Evolutionary conservation across 2,329 filamentous ascomycete genomes (phyloP).

Genomic region (Volutella citrinella): DNA sequence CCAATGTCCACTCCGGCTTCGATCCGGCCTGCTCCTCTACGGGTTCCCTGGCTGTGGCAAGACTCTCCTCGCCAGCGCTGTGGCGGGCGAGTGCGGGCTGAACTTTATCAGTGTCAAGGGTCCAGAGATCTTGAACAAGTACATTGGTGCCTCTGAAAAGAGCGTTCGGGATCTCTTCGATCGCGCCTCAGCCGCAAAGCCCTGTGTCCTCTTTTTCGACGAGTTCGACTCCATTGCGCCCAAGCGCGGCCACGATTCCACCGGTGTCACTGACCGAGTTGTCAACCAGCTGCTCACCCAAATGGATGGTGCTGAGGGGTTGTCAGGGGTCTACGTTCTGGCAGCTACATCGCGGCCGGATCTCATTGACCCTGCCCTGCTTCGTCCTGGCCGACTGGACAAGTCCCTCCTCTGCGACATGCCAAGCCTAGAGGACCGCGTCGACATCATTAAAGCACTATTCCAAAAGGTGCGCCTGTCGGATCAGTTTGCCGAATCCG

Average conservation of each 20-base stretch:
- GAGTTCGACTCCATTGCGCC: constrained; percentile 98
- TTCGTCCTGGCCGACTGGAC: constrained; percentile 88
- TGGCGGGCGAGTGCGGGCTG: constrained; percentile 95
- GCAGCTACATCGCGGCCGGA: constrained; percentile 93
- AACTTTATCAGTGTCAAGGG: constrained; percentile 99
- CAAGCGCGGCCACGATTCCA: constrained; percentile 94
- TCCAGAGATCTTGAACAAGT: constrained; percentile 97
- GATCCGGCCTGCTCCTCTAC: constrained; percentile 89
- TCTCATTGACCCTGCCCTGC: constrained; percentile 87
- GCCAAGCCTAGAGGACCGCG: constrained; percentile 72
- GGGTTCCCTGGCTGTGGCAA: constrained; percentile 96
- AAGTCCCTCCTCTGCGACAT: constrained; percentile 92
- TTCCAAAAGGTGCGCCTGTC: constrained; percentile 75
- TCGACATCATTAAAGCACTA: constrained; percentile 87
- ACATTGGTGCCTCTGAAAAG: constrained; percentile 97
- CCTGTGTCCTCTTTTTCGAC: constrained; percentile 96
- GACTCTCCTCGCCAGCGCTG: constrained; percentile 89
- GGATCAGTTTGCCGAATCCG: constrained; percentile 57
- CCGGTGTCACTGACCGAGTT: constrained; percentile 96
- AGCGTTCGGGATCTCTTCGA: constrained; percentile 94
- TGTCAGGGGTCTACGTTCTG: constrained; percentile 93
- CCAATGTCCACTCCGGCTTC: constrained; percentile 88
- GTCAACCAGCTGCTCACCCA: constrained; percentile 98
- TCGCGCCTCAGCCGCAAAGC: constrained; percentile 82
- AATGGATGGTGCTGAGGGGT: constrained; percentile 96